These are phyloP conservation scores for Tritrichomonas musculus DNA, from an alignment of 208 protist species.

Conservation along the genomic window DNA sequence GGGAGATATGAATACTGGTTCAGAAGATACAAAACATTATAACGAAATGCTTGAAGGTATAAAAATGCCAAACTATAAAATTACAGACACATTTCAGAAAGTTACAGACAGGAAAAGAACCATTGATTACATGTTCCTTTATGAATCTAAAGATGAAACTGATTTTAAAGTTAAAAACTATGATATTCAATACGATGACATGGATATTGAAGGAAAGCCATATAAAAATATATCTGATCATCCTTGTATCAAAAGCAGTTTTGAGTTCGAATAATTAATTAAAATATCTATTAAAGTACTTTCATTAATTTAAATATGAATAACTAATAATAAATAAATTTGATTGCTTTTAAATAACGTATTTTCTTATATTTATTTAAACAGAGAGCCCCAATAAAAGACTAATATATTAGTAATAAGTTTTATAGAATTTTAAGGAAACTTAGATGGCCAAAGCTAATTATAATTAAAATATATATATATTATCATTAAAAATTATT, in stretches of 20 bases:
- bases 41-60: not conserved
- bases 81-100: not conserved
- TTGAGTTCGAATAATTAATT: not conserved
- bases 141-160: not conserved
- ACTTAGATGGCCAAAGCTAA: no score
- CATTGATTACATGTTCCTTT: conserved; percentile 11
- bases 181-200: not conserved
- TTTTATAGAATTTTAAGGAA: no score
- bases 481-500: no score
- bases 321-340: no score
- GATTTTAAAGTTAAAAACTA: not conserved
- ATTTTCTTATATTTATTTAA: no score
- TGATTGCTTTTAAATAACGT: no score
- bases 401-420: no score
- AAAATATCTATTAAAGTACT: no score
- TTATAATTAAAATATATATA: no score
- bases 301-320: no score
- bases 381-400: no score
- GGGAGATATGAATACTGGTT: not conserved
- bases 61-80: not conserved
- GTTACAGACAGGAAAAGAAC: not conserved
- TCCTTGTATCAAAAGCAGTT: not conserved
- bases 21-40: not conserved
- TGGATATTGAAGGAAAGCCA: not conserved
- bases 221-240: not conserved